phyloP scores from a whole-genome alignment of 768 basidiomycete species.

The Tricholoma matsutake region DNA sequence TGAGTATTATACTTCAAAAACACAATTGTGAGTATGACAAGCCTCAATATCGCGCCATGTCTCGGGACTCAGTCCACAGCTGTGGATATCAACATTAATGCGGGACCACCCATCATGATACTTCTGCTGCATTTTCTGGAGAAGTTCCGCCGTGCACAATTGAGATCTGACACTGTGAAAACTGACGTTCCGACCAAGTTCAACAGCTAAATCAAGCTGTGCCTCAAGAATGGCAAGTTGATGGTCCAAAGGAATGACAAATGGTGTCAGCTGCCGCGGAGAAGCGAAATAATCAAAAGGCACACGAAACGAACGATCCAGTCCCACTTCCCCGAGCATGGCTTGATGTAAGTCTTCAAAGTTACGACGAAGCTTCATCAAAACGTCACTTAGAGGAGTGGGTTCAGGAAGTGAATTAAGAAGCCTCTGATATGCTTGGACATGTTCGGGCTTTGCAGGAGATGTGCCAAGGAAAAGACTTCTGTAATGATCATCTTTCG shows the following conservation, averaged over 20 bases:
- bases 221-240: slow-evolving; percentile 78
- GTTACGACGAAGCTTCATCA: slow-evolving; percentile 57
- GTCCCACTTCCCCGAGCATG: slow-evolving; percentile 91
- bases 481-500: slow-evolving; percentile 76
- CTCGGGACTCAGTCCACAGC: slow-evolving; percentile 80
- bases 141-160: slow-evolving; percentile 61
- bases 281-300: slow-evolving; percentile 52
- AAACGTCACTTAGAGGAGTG: slow-evolving; percentile 51
- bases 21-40: slow-evolving; percentile 19
- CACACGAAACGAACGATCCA: slow-evolving; percentile 80
- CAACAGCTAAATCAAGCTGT: slow-evolving; percentile 83
- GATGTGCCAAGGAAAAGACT: slow-evolving; percentile 53
- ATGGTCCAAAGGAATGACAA: slow-evolving; percentile 76
- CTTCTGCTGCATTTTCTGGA: slow-evolving; percentile 56
- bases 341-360: slow-evolving; percentile 62
- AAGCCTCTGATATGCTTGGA: slow-evolving; percentile 50
- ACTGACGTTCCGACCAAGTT: slow-evolving; percentile 74
- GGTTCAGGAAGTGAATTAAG: slow-evolving; percentile 74
- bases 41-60: slow-evolving; percentile 77
- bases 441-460: slow-evolving; percentile 23
- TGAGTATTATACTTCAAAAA: slow-evolving; percentile 2
- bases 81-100: slow-evolving; percentile 88
- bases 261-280: slow-evolving; percentile 64
- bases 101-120: slow-evolving; percentile 54
- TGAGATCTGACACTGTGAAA: slow-evolving; percentile 85